Conservation (phyloP, 768 basidiomycete species). For the Rhodocollybia butyracea region DNA sequence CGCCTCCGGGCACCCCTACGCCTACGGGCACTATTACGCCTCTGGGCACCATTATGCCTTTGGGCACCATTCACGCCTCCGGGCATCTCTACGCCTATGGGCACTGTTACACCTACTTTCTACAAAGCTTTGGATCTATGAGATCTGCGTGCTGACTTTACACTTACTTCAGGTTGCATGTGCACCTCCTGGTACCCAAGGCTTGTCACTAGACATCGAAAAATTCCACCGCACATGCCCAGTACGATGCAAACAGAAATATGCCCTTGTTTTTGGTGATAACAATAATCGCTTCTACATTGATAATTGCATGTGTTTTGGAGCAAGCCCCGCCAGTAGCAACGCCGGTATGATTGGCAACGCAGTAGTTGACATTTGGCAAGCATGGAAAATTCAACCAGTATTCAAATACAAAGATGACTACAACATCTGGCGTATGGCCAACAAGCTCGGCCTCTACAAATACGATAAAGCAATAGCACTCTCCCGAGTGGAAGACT, state of each 20-base stretch:
- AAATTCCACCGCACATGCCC: slow-evolving; percentile 25
- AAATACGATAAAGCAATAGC: slow-evolving; percentile 4
- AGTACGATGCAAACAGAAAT: slow-evolving; percentile 15
- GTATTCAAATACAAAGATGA: slow-evolving; percentile 31
- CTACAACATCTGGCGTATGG: slow-evolving; percentile 17
- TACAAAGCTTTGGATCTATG: neutral
- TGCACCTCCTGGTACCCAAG: slow-evolving; percentile 10
- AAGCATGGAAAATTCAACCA: neutral
- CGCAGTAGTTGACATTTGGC: slow-evolving; percentile 13
- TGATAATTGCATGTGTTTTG: slow-evolving; percentile 12
- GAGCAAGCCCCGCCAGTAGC: slow-evolving; percentile 4
- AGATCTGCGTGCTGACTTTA: neutral
- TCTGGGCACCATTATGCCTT: too few species aligned
- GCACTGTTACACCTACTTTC: neutral
- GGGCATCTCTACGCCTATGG: neutral
- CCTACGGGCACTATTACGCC: too few species aligned
- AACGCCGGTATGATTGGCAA: slow-evolving; percentile 12
- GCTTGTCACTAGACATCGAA: slow-evolving; percentile 12
- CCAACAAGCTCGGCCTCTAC: neutral
- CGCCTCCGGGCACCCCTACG: too few species aligned
- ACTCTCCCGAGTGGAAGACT: slow-evolving; percentile 7
- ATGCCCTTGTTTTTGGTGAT: slow-evolving; percentile 9
- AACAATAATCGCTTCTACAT: slow-evolving; percentile 1
- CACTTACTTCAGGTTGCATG: slow-evolving; percentile 9
- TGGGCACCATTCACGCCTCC: too few species aligned